Conservation (phyloP, 495 filamentous ascomycete genomes). For the Annulohypoxylon maeteangense region DNA sequence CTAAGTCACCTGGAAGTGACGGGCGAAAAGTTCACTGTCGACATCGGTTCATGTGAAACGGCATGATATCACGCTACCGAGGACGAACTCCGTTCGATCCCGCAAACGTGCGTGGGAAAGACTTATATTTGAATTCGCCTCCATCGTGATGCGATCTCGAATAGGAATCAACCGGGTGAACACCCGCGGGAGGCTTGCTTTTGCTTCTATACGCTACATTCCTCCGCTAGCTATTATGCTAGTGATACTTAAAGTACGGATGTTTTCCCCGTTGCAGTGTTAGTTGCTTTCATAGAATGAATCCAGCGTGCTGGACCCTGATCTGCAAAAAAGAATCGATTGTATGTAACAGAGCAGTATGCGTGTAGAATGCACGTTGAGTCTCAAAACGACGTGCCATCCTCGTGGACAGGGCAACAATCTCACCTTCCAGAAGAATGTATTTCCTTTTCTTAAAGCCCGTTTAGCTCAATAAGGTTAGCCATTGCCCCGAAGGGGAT, state of each 20-base stretch:
- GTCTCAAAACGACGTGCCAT: not conserved
- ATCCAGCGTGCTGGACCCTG: slow-evolving; percentile 7
- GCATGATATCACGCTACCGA: not conserved
- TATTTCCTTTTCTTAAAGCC: not conserved
- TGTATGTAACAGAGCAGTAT: not conserved
- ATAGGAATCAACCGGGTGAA: slow-evolving; percentile 1
- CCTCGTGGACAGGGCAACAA: slow-evolving; percentile 10
- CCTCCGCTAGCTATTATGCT: slow-evolving; percentile 2
- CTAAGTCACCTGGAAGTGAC: slow-evolving; percentile 9
- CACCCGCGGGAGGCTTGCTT: not conserved
- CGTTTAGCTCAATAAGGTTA: not conserved
- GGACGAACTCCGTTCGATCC: not conserved
- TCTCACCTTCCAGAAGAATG: slow-evolving; percentile 1
- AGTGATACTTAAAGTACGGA: not conserved
- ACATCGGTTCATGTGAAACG: not conserved
- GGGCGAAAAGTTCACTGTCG: not conserved
- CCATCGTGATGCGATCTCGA: not conserved
- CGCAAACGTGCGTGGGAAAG: not conserved
- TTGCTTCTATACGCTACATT: slow-evolving; percentile 9
- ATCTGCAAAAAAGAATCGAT: slow-evolving; percentile 11
- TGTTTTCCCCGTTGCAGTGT: slow-evolving; percentile 8
- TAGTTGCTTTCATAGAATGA: not conserved
- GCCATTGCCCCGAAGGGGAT: not conserved
- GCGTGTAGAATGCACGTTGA: not conserved
- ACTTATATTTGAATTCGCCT: not conserved